Evolutionary conservation across 495 filamentous ascomycete genomes (phyloP).

Genomic region (Aspergillus saccharolyticus): DNA sequence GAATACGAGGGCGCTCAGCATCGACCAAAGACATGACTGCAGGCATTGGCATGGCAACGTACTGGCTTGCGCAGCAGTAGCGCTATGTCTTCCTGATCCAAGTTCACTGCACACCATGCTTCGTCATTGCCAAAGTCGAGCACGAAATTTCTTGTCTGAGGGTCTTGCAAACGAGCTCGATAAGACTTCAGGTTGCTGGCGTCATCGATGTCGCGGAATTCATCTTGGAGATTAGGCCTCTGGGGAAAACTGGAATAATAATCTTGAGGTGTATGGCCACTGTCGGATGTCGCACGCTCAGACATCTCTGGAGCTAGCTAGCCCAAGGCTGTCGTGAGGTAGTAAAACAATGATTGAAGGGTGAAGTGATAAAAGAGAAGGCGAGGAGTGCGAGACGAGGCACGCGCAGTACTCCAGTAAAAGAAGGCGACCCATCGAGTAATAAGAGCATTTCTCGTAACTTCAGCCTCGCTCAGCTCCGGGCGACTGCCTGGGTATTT

Average conservation of each 20-base stretch:
- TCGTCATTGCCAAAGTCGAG: conserved; percentile 64
- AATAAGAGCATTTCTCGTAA: neutral
- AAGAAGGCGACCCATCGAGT: no score
- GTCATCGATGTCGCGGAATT: conserved; percentile 55
- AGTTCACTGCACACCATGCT: conserved; percentile 58
- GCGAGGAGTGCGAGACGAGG: neutral
- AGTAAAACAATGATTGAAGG: neutral
- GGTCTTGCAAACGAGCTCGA: conserved; percentile 30
- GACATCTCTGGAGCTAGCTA: conserved; percentile 10
- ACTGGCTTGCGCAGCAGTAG: conserved; percentile 30
- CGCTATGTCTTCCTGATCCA: conserved; percentile 44
- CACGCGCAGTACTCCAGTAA: no score
- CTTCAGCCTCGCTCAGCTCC: neutral
- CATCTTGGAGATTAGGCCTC: conserved; percentile 18
- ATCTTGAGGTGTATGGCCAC: conserved; percentile 23
- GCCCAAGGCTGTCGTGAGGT: neutral
- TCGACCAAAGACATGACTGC: neutral
- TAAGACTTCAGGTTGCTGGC: conserved; percentile 38
- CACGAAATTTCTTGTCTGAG: conserved; percentile 56
- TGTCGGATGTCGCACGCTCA: conserved; percentile 7
- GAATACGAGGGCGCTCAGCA: neutral
- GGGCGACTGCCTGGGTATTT: neutral
- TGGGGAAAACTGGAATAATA: conserved; percentile 35
- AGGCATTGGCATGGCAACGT: conserved; percentile 4
- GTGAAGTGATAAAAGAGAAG: neutral